A percentile compares a stretch with the other conserved stretches of the same genome.
phyloP scores from a whole-genome alignment of 352 stramenopile genomes.

The Phytopythium kandeliae region DNA sequence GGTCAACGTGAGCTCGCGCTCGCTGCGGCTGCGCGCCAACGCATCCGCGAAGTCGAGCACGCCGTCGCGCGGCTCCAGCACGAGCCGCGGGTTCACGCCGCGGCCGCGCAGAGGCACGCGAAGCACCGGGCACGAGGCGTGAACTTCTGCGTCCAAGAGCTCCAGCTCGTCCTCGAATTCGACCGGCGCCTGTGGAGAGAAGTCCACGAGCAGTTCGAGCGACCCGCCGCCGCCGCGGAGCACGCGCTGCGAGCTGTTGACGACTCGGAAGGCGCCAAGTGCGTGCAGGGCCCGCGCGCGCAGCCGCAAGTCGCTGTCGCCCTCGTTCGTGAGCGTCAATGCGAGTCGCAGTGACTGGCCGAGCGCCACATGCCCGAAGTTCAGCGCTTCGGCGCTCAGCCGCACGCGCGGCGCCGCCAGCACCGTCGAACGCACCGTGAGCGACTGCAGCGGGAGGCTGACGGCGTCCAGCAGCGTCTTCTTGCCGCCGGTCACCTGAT shows the following conservation, averaged over 20 bases:
- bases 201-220: slow-evolving; percentile 50
- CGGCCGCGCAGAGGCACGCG: slow-evolving; percentile 43
- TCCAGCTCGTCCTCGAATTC: slow-evolving; percentile 74
- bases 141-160: slow-evolving; percentile 16
- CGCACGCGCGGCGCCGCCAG: slow-evolving; percentile 42
- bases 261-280: slow-evolving; percentile 75
- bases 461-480: slow-evolving; percentile 1
- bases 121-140: slow-evolving; percentile 16
- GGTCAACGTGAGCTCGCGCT: slow-evolving; percentile 39
- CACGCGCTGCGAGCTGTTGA: slow-evolving; percentile 54
- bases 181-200: slow-evolving; percentile 42
- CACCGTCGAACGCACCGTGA: slow-evolving; percentile 65
- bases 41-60: slow-evolving; percentile 65
- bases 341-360: slow-evolving; percentile 52
- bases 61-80: slow-evolving; percentile 54
- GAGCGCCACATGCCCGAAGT: slow-evolving; percentile 88
- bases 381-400: slow-evolving; percentile 33
- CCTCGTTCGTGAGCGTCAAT: slow-evolving; percentile 58
- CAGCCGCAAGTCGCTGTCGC: slow-evolving; percentile 28
- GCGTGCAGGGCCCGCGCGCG: slow-evolving; percentile 60
- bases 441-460: slow-evolving; percentile 27
- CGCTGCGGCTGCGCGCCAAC: slow-evolving; percentile 39
- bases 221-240: slow-evolving; percentile 23
- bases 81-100: slow-evolving; percentile 76
- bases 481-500: slow-evolving; percentile 7